Conservation (phyloP, 352 stramenopile genomes). For the Globisporangium solare region DNA sequence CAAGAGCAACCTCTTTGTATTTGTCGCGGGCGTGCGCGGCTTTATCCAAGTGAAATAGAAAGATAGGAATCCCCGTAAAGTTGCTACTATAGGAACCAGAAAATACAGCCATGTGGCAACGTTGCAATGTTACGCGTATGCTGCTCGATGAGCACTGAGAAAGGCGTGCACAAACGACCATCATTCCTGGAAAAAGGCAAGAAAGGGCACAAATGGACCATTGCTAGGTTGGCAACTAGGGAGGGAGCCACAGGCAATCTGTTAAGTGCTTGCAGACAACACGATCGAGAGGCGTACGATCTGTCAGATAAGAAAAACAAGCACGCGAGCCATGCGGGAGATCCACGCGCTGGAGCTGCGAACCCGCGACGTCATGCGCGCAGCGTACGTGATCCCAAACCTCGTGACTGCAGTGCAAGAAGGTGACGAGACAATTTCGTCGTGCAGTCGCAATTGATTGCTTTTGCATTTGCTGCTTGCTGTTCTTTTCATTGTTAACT, state of each 20-base stretch:
- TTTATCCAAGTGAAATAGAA: constrained; percentile 84
- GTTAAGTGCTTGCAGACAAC: too few relatives aligned
- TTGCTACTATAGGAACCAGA: too few relatives aligned
- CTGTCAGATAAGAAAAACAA: not conserved
- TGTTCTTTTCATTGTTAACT: not conserved
- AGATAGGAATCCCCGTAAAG: too few relatives aligned
- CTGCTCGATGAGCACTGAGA: too few relatives aligned
- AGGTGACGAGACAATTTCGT: constrained; percentile 27
- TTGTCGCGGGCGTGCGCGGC: constrained; percentile 74
- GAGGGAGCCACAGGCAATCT: too few relatives aligned
- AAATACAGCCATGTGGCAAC: too few relatives aligned
- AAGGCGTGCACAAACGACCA: too few relatives aligned
- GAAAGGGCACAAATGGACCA: too few relatives aligned
- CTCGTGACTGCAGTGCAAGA: constrained; percentile 58
- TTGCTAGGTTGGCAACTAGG: too few relatives aligned
- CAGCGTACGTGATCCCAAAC: constrained; percentile 55
- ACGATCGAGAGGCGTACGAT: too few relatives aligned
- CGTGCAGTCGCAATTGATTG: too few relatives aligned
- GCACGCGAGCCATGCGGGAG: constrained; percentile 7
- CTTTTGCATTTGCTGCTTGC: not conserved
- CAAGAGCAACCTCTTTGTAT: constrained; percentile 79
- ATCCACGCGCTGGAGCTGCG: constrained; percentile 27
- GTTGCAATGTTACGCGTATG: too few relatives aligned
- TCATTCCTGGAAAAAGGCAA: not conserved
- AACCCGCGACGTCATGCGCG: constrained; percentile 41